phyloP scores from a whole-genome alignment of 2,329 filamentous ascomycete species.

The Massarina eburnea region DNA sequence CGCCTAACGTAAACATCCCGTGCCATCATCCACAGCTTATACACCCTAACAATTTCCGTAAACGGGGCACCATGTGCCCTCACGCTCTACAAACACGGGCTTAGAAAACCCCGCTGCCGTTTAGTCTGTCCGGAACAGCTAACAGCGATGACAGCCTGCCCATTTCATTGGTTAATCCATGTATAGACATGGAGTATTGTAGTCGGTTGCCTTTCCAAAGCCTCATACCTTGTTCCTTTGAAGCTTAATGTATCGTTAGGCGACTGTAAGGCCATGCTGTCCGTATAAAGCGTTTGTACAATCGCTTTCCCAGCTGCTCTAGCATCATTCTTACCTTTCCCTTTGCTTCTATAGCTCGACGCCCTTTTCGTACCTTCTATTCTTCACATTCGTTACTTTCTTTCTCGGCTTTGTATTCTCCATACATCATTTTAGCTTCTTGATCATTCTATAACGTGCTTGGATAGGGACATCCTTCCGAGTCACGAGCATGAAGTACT shows the following conservation, averaged over 20 bases:
- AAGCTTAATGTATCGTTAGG: background rate
- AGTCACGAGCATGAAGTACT: slow-evolving; percentile 10
- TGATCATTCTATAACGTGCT: background rate
- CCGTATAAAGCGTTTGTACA: slow-evolving; percentile 6
- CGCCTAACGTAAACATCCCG: slow-evolving; percentile 1
- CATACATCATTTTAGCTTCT: background rate
- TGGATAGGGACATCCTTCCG: background rate
- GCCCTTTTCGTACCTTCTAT: slow-evolving; percentile 2
- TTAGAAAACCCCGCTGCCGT: background rate
- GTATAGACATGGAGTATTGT: background rate
- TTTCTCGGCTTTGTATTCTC: background rate
- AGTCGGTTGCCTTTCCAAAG: background rate
- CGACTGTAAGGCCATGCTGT: background rate
- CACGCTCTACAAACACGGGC: background rate
- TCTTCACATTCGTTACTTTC: slow-evolving; percentile 1
- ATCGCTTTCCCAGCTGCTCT: background rate
- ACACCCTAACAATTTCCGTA: slow-evolving; percentile 1
- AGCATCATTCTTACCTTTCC: background rate
- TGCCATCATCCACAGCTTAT: background rate
- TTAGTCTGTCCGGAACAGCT: background rate
- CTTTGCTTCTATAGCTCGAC: slow-evolving; percentile 1
- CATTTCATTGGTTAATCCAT: background rate
- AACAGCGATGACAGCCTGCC: background rate
- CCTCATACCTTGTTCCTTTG: background rate
- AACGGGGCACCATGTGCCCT: background rate